A percentile compares a stretch with the other conserved stretches of the same genome.
phyloP scores from a whole-genome alignment of 75 land plant genomes.

The Cupressus sempervirens region DNA sequence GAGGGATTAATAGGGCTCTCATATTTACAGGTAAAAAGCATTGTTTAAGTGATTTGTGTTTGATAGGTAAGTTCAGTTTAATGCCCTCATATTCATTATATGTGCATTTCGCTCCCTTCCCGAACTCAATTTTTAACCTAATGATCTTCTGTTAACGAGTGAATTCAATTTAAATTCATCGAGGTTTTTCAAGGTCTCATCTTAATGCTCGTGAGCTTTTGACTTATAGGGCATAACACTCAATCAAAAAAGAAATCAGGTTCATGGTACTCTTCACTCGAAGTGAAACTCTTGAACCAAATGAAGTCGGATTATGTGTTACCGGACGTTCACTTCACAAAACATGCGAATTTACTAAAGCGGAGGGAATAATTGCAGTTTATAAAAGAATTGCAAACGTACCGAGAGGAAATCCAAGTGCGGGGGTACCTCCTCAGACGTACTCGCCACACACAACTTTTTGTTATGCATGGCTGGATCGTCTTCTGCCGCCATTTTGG shows the following conservation, averaged over 20 bases:
- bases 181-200: no score
- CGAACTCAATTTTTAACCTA: not conserved
- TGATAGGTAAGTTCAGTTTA: no score
- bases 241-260: no score
- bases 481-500: conserved; percentile 4
- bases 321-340: not conserved
- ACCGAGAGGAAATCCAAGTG: conserved; percentile 8
- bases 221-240: no score
- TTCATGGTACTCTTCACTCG: no score
- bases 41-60: no score
- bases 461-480: not conserved
- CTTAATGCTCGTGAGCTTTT: no score
- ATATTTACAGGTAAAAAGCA: no score
- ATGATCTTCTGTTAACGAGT: no score
- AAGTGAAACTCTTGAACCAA: not conserved
- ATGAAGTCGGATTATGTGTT: not conserved
- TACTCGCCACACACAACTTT: not conserved
- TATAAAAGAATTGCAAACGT: not conserved
- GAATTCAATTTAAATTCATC: no score
- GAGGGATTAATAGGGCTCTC: not conserved
- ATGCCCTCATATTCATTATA: no score
- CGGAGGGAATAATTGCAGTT: not conserved
- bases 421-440: not conserved
- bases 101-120: no score
- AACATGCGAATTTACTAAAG: not conserved